Evolutionary conservation across 805 yeast genomes (phyloP).

Genomic region (Peterozyma xylosa): DNA sequence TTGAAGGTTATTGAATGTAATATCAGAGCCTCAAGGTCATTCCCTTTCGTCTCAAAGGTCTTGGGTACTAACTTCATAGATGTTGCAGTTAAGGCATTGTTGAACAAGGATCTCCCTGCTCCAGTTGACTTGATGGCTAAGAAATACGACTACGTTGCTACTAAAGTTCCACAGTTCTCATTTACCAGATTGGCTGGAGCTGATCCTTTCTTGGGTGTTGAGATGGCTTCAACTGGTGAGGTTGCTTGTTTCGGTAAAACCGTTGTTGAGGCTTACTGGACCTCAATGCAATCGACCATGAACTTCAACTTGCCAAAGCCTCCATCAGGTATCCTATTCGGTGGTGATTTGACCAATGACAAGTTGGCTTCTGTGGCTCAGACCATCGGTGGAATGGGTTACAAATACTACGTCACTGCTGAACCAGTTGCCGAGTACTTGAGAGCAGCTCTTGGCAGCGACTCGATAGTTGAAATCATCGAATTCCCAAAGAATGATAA

Average conservation of each 20-base stretch:
- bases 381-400: conserved; percentile 66
- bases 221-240: conserved; percentile 99
- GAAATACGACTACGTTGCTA: conserved; percentile 78
- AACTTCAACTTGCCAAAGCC: conserved; percentile 92
- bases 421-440: conserved; percentile 67
- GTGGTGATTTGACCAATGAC: conserved; percentile 80
- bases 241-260: conserved; percentile 93
- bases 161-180: conserved; percentile 97
- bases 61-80: conserved; percentile 92
- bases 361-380: conserved; percentile 69
- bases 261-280: conserved; percentile 91
- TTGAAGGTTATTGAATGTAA: conserved; percentile 98
- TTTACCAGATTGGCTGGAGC: conserved; percentile 99
- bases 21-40: conserved; percentile 96
- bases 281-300: conserved; percentile 94
- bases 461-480: conserved; percentile 51
- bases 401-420: conserved; percentile 74
- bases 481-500: conserved; percentile 92
- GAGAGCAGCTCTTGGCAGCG: conserved; percentile 33
- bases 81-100: conserved; percentile 83
- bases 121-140: conserved; percentile 81
- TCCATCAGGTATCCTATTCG: conserved; percentile 82
- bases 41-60: conserved; percentile 98
- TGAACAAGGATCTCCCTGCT: conserved; percentile 64
- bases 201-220: conserved; percentile 98